Evolutionary conservation across 2,329 filamentous ascomycete genomes (phyloP), one percentile per base, ranked within the genome.

Genomic region (Alternaria tenuissima): DNA sequence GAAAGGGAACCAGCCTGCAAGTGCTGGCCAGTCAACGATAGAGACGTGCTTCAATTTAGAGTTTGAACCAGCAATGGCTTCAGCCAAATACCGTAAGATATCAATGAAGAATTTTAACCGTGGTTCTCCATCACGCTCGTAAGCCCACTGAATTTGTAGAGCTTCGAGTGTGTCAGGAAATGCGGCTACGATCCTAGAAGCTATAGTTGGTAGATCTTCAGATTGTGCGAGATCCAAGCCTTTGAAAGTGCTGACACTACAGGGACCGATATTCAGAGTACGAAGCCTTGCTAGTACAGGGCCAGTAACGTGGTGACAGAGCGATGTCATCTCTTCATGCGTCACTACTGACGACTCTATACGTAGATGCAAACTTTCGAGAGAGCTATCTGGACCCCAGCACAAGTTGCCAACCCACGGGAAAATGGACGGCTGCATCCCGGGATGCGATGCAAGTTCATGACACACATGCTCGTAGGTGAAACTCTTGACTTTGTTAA

Each of bases 11-110:
- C 51, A 48, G 8, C 46, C 38, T 28, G 14, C 47, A 28, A 57
- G 28, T 18, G 41, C 53, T 18, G 57, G 57, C 53, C 47, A 60
- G 20, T 59, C 57, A 8, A 47, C n/a, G 41, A 60, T 52, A 49
- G 42, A 38, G n/a, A 60, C 26, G 5, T 26, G 24, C 39, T 48
- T 60, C 26, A 60, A 32, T 22, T 32, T 47, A 18, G 47, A 47
- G 7, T 34, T n/a, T 20, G 24, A 52, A n/a, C 12, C 28, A 34
- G 46, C 18, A 39, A 28, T 41, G 20, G 39, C 47, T 24, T 30
- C 26, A 6, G 53, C 39, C 39, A 44, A 46, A 4, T 5, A 14
- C 18, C 36, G 28, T 4, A 52, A 39, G n/a, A 49, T 49, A 36
- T 24, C 20, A 20, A 38, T 38, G 32, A 49, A 34, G 14, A 36